These are phyloP conservation scores for Erigeron canadensis DNA, from an alignment of 129 eudicot genomes.

Conservation along the genomic window DNA sequence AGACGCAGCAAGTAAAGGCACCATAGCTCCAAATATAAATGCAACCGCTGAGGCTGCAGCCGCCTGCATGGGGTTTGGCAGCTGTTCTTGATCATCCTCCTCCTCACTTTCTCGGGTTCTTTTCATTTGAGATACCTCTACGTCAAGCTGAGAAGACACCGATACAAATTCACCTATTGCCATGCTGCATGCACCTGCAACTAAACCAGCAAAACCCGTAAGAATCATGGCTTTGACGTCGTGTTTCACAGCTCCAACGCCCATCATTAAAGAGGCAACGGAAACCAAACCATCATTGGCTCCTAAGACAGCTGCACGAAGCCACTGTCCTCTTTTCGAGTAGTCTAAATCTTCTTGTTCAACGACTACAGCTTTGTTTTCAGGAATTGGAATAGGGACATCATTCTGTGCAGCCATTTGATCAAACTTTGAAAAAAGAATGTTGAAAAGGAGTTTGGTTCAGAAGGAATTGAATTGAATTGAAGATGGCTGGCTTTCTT, in stretches of 20 bases:
- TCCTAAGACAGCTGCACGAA: slow-evolving; percentile 40
- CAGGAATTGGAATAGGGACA: background rate
- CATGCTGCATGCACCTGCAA: slow-evolving; percentile 43
- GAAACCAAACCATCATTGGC: slow-evolving; percentile 38
- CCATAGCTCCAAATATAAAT: slow-evolving; percentile 34
- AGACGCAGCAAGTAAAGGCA: slow-evolving; percentile 40
- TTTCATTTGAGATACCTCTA: slow-evolving; percentile 28
- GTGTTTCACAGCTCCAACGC: slow-evolving; percentile 37
- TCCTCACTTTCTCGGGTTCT: slow-evolving; percentile 6
- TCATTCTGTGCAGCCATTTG: background rate
- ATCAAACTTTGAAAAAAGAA: too few relatives aligned
- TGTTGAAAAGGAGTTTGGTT: background rate
- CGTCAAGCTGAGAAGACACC: slow-evolving; percentile 32
- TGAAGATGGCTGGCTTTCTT: background rate
- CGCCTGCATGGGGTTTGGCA: slow-evolving; percentile 38
- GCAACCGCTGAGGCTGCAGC: slow-evolving; percentile 44
- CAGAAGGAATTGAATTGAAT: too few relatives aligned
- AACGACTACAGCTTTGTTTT: background rate
- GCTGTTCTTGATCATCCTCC: slow-evolving; percentile 4
- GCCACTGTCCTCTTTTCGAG: slow-evolving; percentile 42
- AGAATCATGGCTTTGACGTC: slow-evolving; percentile 36
- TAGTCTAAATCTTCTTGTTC: slow-evolving; percentile 12
- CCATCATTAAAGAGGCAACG: slow-evolving; percentile 36
- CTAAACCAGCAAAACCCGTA: slow-evolving; percentile 32
- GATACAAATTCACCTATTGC: slow-evolving; percentile 38